Percentiles rank a stretch among this genome's conserved stretches.
These are phyloP conservation scores for Colletotrichum theobromicola DNA, from an alignment of 2,329 filamentous ascomycete genomes.

Conservation along the genomic window DNA sequence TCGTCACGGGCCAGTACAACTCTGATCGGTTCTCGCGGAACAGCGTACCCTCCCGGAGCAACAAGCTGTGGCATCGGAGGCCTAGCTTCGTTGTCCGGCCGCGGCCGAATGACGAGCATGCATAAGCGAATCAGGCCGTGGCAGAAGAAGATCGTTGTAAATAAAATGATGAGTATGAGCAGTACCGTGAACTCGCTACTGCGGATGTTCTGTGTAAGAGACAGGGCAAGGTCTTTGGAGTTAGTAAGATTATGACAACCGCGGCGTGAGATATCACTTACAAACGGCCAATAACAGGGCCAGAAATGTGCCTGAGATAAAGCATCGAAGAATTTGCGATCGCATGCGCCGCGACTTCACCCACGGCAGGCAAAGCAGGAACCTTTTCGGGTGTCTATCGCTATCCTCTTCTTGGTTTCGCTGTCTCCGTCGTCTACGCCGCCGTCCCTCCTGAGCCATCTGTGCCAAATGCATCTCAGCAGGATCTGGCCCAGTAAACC, in stretches of 20 bases:
- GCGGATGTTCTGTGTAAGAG: constrained; percentile 66
- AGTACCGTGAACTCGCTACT: constrained; percentile 79
- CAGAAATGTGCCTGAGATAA: constrained; percentile 70
- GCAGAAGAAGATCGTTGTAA: constrained; percentile 79
- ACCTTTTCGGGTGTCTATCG: constrained; percentile 40
- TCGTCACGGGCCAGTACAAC: constrained; percentile 79
- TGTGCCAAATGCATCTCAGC: constrained; percentile 53
- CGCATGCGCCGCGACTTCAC: constrained; percentile 59
- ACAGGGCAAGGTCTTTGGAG: constrained; percentile 72
- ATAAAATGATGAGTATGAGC: constrained; percentile 77
- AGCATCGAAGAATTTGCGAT: constrained; percentile 61
- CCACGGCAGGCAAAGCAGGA: constrained; percentile 61
- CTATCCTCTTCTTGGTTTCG: constrained; percentile 21
- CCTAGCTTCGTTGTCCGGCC: constrained; percentile 20
- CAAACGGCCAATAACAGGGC: constrained; percentile 66
- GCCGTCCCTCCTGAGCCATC: constrained; percentile 44
- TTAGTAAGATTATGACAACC: neutral
- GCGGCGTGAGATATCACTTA: constrained; percentile 47
- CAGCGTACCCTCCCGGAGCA: constrained; percentile 68
- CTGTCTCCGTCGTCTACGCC: constrained; percentile 33
- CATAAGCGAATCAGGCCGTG: constrained; percentile 78
- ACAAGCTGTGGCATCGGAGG: constrained; percentile 45
- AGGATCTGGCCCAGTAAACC: constrained; percentile 48
- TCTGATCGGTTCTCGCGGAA: constrained; percentile 76
- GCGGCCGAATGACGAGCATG: constrained; percentile 64